These are phyloP conservation scores for Malus hybrid DNA, from an alignment of 331 rosid species.

Conservation along the genomic window DNA sequence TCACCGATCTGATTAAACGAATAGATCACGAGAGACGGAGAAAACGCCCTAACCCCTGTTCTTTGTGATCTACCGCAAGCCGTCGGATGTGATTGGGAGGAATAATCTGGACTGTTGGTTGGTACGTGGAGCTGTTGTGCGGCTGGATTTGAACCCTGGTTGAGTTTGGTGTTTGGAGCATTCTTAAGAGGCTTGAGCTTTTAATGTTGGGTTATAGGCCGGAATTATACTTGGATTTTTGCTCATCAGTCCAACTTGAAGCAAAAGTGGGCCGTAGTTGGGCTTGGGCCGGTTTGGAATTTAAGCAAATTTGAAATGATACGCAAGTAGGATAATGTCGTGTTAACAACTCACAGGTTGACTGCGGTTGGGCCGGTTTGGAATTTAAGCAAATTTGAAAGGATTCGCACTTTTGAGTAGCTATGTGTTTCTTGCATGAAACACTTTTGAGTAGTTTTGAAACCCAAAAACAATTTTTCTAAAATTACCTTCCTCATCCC, in stretches of 20 bases:
- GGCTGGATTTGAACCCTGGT: slow-evolving; percentile 13
- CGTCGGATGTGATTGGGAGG: slow-evolving; percentile 18
- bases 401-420: no score
- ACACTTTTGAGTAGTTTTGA: no score
- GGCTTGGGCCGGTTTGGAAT: neutral
- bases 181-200: no score
- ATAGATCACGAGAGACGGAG: neutral
- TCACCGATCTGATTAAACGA: slow-evolving; percentile 6
- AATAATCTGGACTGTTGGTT: slow-evolving; percentile 4
- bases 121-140: neutral
- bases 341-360: no score
- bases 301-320: neutral
- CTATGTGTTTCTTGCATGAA: no score
- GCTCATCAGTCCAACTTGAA: neutral
- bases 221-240: neutral
- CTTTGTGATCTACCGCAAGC: slow-evolving; percentile 13
- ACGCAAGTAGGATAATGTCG: no score
- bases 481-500: no score
- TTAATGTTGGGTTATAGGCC: neutral
- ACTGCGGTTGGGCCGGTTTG: no score
- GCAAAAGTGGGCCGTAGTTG: neutral
- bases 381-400: no score
- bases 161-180: neutral
- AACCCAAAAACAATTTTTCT: no score
- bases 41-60: slow-evolving; percentile 18